Evolutionary conservation across 2,329 filamentous ascomycete species (phyloP).

Genomic region (Aspergillus niger): DNA sequence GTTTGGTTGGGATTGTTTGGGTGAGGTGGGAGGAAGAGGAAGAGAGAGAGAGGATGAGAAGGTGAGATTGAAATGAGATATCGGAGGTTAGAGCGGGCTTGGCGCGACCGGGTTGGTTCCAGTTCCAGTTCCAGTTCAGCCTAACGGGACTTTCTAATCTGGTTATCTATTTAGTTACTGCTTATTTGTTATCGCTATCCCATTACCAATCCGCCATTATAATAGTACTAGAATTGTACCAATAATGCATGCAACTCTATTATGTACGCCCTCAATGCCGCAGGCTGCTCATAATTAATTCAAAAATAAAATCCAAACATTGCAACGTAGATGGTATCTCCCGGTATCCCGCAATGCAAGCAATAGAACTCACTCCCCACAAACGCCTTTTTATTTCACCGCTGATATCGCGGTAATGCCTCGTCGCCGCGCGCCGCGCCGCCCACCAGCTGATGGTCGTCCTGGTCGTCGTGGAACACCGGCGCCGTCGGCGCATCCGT

Average conservation of each 20-base stretch:
- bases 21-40: conserved; percentile 14
- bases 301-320: conserved; percentile 8
- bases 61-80: not conserved
- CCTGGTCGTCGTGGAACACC: conserved; percentile 60
- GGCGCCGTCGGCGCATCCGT: conserved; percentile 58
- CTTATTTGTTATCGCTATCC: too few relatives aligned
- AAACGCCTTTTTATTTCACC: conserved; percentile 26
- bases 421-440: conserved; percentile 41
- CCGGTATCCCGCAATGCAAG: conserved; percentile 32
- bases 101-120: not conserved
- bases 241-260: not conserved
- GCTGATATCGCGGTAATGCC: conserved; percentile 48
- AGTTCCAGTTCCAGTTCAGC: not conserved
- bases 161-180: not conserved
- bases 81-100: not conserved
- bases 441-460: conserved; percentile 52
- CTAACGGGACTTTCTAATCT: not conserved
- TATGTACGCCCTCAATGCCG: not conserved
- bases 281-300: not conserved
- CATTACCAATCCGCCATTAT: not conserved
- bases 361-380: conserved; percentile 9
- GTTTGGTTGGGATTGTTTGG: not conserved
- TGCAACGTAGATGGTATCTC: conserved; percentile 37
- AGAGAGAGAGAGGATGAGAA: not conserved
- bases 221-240: too few relatives aligned